Base-by-base conservation (phyloP, 164 flowering plant genomes). In the Paratinospora sagittata region DNA sequence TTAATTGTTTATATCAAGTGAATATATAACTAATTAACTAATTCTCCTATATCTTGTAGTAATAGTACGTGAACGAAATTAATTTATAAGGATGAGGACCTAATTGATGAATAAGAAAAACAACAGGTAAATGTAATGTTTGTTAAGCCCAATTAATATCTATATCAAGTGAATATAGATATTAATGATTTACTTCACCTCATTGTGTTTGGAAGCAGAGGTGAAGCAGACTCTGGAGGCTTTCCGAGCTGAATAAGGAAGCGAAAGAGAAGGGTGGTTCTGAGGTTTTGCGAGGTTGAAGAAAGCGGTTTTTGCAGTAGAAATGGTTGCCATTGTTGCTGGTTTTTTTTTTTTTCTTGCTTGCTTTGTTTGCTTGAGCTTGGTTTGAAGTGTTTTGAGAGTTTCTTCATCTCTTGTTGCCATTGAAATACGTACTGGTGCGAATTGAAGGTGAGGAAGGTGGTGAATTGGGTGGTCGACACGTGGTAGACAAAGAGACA, bases 141-240 rank as follows among this genome's bases (percentile, higher is more conserved):
- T n/a, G n/a, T n/a, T n/a, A n/a, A n/a, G n/a, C n/a, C n/a, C n/a
- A n/a, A n/a, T n/a, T n/a, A n/a, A n/a, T n/a, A n/a, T n/a, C n/a
- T n/a, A n/a, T n/a, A n/a, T n/a, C n/a, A n/a, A n/a, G n/a, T n/a
- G n/a, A n/a, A n/a, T n/a, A n/a, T n/a, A n/a, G n/a, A n/a, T n/a
- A n/a, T n/a, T n/a, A n/a, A n/a, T n/a, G n/a, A n/a, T n/a, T n/a
- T n/a, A n/a, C n/a, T n/a, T n/a, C n/a, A n/a, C 37, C 27, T 75
- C 34, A 26, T 45, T 61, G 9, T 78, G 84, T 85, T 81, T 79
- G 63, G 87, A 77, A 69, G 84, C 83, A 66, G 83, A 73, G 66
- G 88, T 75, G 82, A 81, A 84, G 77, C 72, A 79, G 66, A 85
- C 78, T n/a, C 86, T 78, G 0, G 90, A 85, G 69, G 81, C 73